phyloP scores from a whole-genome alignment of 1,139 yeast species.

The Yamadazyma sp. region DNA sequence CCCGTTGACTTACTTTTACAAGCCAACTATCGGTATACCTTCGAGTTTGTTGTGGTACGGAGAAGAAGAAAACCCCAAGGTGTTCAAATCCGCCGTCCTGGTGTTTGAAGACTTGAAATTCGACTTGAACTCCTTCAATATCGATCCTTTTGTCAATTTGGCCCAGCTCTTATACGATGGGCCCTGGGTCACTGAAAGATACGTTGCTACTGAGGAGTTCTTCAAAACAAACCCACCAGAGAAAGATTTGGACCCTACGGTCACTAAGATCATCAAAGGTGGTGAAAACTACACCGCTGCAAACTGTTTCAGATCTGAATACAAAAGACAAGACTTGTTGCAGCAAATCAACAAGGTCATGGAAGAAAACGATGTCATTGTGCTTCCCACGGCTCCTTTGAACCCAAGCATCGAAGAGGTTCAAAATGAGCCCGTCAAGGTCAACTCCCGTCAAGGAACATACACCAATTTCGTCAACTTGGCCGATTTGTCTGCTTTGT shows the following conservation, averaged over 20 bases:
- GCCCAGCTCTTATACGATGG: slow-evolving; percentile 95
- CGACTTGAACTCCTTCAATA: slow-evolving; percentile 60
- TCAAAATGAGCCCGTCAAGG: slow-evolving; percentile 71
- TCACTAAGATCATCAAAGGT: slow-evolving; percentile 68
- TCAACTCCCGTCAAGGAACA: slow-evolving; percentile 90
- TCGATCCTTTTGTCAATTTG: slow-evolving; percentile 70
- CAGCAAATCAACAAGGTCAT: slow-evolving; percentile 61
- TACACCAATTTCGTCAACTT: slow-evolving; percentile 95
- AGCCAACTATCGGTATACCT: slow-evolving; percentile 79
- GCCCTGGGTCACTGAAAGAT: slow-evolving; percentile 98
- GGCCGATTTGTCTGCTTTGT: slow-evolving; percentile 89
- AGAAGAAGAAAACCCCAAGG: slow-evolving; percentile 70
- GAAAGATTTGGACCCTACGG: slow-evolving; percentile 77
- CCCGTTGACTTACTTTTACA: slow-evolving; percentile 57
- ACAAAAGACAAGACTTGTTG: slow-evolving; percentile 73
- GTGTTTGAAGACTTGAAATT: slow-evolving; percentile 49
- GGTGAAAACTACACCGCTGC: slow-evolving; percentile 81
- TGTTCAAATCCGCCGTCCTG: slow-evolving; percentile 63
- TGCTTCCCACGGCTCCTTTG: slow-evolving; percentile 92
- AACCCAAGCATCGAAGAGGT: slow-evolving; percentile 79
- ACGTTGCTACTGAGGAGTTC: slow-evolving; percentile 76
- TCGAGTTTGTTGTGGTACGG: slow-evolving; percentile 72
- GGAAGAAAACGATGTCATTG: slow-evolving; percentile 64
- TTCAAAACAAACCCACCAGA: slow-evolving; percentile 72
- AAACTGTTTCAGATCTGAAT: slow-evolving; percentile 79